Base-by-base conservation (phyloP, 2,329 filamentous ascomycete genomes). In the Phaeosphaeriaceae sp. region DNA sequence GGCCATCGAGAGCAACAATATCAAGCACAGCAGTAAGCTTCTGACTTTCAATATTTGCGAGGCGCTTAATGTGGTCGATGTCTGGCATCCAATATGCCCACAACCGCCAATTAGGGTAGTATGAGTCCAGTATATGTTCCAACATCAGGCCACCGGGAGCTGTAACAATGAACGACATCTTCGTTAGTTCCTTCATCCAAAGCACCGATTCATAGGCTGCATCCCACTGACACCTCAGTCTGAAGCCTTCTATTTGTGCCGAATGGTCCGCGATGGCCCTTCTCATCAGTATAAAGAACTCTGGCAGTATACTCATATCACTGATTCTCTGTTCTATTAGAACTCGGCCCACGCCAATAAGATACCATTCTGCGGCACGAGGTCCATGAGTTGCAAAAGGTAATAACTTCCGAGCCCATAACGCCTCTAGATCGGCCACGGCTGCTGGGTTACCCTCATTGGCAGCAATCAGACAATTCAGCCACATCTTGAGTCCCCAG, bases 81-180 rank as follows among this genome's bases (percentile, higher is more conserved):
- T 68, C 50, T 3, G 69, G 68, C 46, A 37, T 60, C 69, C 69
- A 72, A 3, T 32, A 21, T 20, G 68, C 60, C 68, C 68, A 72
- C 13, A 63, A 50, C 13, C 61, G 57, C 69, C 69, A 71, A 6
- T 43, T 23, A 0, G 64, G 62, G 11, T 67, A 66, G 8, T 61
- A 52, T 5, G 49, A 29, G 35, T 71, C 66, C 11, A 72, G 43
- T 26, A 71, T 42, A 16, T 58, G 48, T 42, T 64, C 60, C 20
- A 54, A 55, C 4, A 55, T 39, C 6, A 64, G 46, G 21, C 46
- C 35, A 1, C 46, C 53, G 2, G 56, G 50, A 23, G 54, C 46
- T 17, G 41, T 54, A n/a, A 29, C 26, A 9, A 50, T 18, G 4
- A 53, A 46, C 8, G 51, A 52, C 2, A 45, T 46, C 16, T 40